Base-by-base conservation (phyloP, 345 rosid species). In the Hibiscus syriacus region DNA sequence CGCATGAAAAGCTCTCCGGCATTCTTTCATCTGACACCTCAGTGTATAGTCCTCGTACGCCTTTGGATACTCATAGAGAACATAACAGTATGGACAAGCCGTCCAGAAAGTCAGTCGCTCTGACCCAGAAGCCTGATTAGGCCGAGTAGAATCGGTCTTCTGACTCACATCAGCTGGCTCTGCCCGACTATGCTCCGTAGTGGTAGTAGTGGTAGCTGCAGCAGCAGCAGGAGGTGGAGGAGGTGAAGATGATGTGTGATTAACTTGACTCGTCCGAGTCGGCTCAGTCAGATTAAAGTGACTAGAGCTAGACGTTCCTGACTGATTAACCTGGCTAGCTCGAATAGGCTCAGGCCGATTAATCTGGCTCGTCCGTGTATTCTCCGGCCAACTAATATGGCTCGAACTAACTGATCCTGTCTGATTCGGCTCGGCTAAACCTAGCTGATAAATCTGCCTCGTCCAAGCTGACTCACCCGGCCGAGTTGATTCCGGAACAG, bases 71-170 rank as follows among this genome's bases (percentile, higher is more conserved):
- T 94, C 97, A 25, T 80, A 91, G 13, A 94, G 79, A 6, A 78
- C 67, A 61, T 53, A 91, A 63, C 99, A 94, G 72, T 89, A 94
- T 0, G 97, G 99, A 25, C 99, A 94, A 27, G 95, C 83, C 0
- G 99, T 94, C 99, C 97, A 91, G 80, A 94, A 91, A 71, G 86
- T 80, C 11, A 81, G 76, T 16, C 32, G 76, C 71, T 38, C 49
- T 54, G 67, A 66, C 68, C 67, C 62, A 1, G 69, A 30, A 52
- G 23, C 67, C 61, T 76, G 68, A 12, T 20, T 70, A n/a, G 72
- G 62, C 3, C 49, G 80, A 54, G 63, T 54, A 34, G 75, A 67
- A 68, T 75, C 72, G 3, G 71, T 36, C 25, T 50, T 50, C 14
- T 7, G 55, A 50, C 13, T 50, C 55, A 71, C 52, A 16, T 69